Conservation (phyloP, 2,329 filamentous ascomycete species). For the Metarhizium rileyi region DNA sequence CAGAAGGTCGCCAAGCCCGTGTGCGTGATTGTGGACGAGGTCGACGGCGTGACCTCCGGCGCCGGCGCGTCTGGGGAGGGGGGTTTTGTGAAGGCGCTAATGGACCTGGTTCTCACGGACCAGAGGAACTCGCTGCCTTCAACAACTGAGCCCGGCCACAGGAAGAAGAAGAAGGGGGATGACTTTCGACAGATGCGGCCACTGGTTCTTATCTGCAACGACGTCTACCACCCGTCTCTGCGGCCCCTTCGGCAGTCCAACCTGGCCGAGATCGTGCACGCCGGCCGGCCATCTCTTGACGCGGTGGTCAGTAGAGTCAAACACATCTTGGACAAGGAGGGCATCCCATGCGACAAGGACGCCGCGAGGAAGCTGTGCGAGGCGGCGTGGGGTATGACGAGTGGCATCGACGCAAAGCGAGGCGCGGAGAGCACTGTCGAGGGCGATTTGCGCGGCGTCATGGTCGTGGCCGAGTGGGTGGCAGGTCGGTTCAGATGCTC, state of each 20-base stretch:
- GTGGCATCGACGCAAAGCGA: conserved; percentile 57
- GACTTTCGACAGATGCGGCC: conserved; percentile 81
- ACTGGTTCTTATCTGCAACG: conserved; percentile 91
- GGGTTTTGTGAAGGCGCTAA: conserved; percentile 88
- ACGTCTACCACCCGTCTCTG: conserved; percentile 86
- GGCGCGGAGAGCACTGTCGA: conserved; percentile 59
- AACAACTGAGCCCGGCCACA: conserved; percentile 17
- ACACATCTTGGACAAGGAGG: conserved; percentile 78
- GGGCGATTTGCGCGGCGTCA: conserved; percentile 68
- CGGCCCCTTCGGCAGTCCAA: conserved; percentile 76
- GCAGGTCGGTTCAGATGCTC: conserved; percentile 56
- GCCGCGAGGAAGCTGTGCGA: conserved; percentile 79
- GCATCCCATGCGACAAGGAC: conserved; percentile 79
- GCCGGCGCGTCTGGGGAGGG: conserved; percentile 72
- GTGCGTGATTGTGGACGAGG: conserved; percentile 92
- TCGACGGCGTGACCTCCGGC: conserved; percentile 84
- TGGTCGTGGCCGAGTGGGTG: conserved; percentile 84
- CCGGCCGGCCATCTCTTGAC: conserved; percentile 80
- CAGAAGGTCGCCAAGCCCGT: conserved; percentile 74
- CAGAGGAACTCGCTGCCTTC: conserved; percentile 56
- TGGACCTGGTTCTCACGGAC: conserved; percentile 79
- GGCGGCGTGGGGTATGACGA: conserved; percentile 69
- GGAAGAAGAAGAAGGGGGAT: conserved; percentile 69
- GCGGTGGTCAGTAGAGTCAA: conserved; percentile 76
- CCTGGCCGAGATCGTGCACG: conserved; percentile 82